Percentiles rank a stretch among this genome's conserved stretches.
These are phyloP conservation scores for Euphorbia peplus DNA, from an alignment of 345 rosid genomes.

Conservation along the genomic window DNA sequence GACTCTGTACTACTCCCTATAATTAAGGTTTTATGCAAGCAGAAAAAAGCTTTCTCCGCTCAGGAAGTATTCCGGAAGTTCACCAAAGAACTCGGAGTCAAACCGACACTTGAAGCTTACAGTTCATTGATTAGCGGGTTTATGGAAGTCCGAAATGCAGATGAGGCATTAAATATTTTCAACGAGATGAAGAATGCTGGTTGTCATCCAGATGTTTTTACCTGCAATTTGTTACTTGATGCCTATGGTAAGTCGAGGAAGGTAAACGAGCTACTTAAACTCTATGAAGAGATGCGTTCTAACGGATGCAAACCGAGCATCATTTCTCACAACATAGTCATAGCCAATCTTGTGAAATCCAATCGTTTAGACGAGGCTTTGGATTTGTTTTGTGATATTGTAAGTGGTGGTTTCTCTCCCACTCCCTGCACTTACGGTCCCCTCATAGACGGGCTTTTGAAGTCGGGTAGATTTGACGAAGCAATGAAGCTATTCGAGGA, in stretches of 20 bases:
- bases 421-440: conserved; percentile 87
- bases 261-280: conserved; percentile 44
- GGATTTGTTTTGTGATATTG: conserved; percentile 64
- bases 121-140: conserved; percentile 66
- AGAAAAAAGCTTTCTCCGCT: conserved; percentile 49
- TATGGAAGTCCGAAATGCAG: conserved; percentile 43
- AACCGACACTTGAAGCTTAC: conserved; percentile 43
- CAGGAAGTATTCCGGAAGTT: conserved; percentile 49
- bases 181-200: conserved; percentile 56
- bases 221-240: conserved; percentile 72
- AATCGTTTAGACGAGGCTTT: conserved; percentile 59
- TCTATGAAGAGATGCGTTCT: conserved; percentile 59
- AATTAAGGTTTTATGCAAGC: conserved; percentile 58
- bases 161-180: conserved; percentile 49
- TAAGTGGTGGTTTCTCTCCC: conserved; percentile 69
- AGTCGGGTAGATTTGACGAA: conserved; percentile 60
- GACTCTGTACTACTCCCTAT: conserved; percentile 65
- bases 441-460: conserved; percentile 69
- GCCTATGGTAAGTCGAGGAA: conserved; percentile 63
- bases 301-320: conserved; percentile 58
- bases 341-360: conserved; percentile 62
- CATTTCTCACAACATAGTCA: conserved; percentile 74
- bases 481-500: conserved; percentile 71
- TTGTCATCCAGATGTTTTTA: conserved; percentile 56
- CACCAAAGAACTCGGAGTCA: conserved; percentile 53